phyloP scores from a whole-genome alignment of 805 yeast genomes.

The Hanseniaspora thailandica region DNA sequence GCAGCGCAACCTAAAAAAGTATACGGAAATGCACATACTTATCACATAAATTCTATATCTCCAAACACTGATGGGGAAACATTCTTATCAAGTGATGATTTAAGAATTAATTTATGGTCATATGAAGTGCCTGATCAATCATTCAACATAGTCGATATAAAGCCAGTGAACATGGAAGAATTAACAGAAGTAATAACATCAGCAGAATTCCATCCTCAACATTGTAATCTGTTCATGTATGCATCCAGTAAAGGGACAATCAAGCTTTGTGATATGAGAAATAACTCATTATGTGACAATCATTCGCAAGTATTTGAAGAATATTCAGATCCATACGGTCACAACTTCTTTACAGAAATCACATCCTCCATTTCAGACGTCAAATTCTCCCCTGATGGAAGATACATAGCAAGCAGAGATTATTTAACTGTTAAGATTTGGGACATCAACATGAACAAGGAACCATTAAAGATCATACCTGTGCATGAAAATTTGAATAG shows the following conservation, averaged over 20 bases:
- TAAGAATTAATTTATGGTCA: constrained; percentile 92
- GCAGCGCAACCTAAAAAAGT: constrained; percentile 89
- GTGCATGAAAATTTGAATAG: constrained; percentile 92
- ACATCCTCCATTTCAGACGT: constrained; percentile 90
- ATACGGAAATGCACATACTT: constrained; percentile 93
- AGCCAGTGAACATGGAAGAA: constrained; percentile 98
- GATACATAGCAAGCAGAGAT: constrained; percentile 92
- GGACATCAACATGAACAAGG: constrained; percentile 95
- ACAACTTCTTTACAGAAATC: constrained; percentile 93
- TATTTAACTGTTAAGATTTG: constrained; percentile 94
- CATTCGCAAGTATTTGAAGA: constrained; percentile 86
- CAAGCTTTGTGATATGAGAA: constrained; percentile 92
- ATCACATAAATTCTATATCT: constrained; percentile 91
- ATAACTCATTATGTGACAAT: constrained; percentile 82
- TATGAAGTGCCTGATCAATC: constrained; percentile 86
- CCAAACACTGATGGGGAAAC: constrained; percentile 95
- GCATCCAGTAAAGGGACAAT: constrained; percentile 92
- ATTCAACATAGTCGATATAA: constrained; percentile 93
- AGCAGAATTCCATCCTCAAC: constrained; percentile 88
- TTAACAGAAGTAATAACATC: constrained; percentile 93
- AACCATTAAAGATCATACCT: constrained; percentile 86
- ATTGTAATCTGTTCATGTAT: constrained; percentile 90
- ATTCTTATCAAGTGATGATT: constrained; percentile 81
- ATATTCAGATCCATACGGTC: constrained; percentile 80
- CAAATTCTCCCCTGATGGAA: constrained; percentile 80